Percentiles rank a stretch among this genome's conserved stretches.
Evolutionary conservation across 306 rosid genomes (phyloP).

Genomic region (Hippophae tibetana): DNA sequence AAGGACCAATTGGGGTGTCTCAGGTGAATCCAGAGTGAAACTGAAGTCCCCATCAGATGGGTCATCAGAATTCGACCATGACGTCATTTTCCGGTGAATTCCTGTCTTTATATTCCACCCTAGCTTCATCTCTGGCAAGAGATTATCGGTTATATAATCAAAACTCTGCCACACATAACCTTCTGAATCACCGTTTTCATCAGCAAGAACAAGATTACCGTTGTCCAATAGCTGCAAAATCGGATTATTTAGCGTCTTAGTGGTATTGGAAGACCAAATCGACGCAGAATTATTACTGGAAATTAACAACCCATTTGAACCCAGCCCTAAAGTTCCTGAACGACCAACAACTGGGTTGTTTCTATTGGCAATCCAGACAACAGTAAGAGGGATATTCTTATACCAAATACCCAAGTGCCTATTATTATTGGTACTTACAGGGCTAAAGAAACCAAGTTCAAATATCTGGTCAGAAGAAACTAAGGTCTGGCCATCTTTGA

Average conservation of each 20-base stretch:
- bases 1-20: conserved; percentile 19
- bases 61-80: conserved; percentile 5
- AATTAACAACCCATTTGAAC: conserved; percentile 11
- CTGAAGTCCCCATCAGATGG: conserved; percentile 16
- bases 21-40: conserved; percentile 12
- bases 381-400: conserved; percentile 19
- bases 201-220: conserved; percentile 17
- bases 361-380: conserved; percentile 26
- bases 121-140: conserved; percentile 25
- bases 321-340: conserved; percentile 6
- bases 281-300: neutral
- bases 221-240: conserved; percentile 12
- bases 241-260: conserved; percentile 1
- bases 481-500: conserved; percentile 19
- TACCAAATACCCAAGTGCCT: conserved; percentile 22
- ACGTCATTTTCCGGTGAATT: conserved; percentile 7
- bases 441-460: conserved; percentile 20
- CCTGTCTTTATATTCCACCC: conserved; percentile 21
- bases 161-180: conserved; percentile 23
- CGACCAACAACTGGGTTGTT: conserved; percentile 2
- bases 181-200: neutral
- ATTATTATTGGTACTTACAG: conserved; percentile 3
- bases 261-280: conserved; percentile 10
- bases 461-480: conserved; percentile 17
- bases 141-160: conserved; percentile 11